A percentile compares a stretch with the other conserved stretches of the same genome.
phyloP scores from a whole-genome alignment of 768 basidiomycete genomes.

The Lentinula detonsa region DNA sequence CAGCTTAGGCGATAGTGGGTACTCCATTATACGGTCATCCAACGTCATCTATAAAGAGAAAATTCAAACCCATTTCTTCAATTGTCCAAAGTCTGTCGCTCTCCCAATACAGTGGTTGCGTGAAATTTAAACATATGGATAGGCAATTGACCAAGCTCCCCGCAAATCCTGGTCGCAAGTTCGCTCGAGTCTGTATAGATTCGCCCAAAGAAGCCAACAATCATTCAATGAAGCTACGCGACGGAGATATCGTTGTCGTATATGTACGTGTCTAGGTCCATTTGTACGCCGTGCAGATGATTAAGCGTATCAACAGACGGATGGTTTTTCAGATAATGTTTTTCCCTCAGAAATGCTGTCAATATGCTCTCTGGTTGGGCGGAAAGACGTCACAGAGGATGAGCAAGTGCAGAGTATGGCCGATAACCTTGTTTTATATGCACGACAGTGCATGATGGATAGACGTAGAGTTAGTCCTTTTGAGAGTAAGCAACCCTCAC shows the following conservation, averaged over 20 bases:
- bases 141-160: constrained; percentile 54
- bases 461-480: constrained; percentile 66
- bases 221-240: constrained; percentile 35
- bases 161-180: constrained; percentile 31
- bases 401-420: constrained; percentile 65
- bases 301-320: constrained; percentile 30
- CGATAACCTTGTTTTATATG: constrained; percentile 65
- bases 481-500: constrained; percentile 44
- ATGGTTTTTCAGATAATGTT: constrained; percentile 54
- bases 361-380: constrained; percentile 62
- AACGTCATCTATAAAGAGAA: constrained; percentile 50
- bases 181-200: constrained; percentile 48
- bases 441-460: constrained; percentile 64
- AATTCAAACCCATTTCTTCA: constrained; percentile 50
- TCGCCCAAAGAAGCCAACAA: constrained; percentile 41
- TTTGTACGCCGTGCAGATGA: background rate
- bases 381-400: constrained; percentile 50
- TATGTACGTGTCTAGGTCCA: constrained; percentile 26
- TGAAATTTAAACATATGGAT: constrained; percentile 13
- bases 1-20: constrained; percentile 79
- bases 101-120: constrained; percentile 11
- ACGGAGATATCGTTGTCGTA: constrained; percentile 48
- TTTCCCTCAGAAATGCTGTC: constrained; percentile 65
- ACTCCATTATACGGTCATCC: constrained; percentile 63
- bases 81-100: constrained; percentile 42